Base-by-base conservation (phyloP, 176 grass and related monocot species). In the Lolium rigidum region DNA sequence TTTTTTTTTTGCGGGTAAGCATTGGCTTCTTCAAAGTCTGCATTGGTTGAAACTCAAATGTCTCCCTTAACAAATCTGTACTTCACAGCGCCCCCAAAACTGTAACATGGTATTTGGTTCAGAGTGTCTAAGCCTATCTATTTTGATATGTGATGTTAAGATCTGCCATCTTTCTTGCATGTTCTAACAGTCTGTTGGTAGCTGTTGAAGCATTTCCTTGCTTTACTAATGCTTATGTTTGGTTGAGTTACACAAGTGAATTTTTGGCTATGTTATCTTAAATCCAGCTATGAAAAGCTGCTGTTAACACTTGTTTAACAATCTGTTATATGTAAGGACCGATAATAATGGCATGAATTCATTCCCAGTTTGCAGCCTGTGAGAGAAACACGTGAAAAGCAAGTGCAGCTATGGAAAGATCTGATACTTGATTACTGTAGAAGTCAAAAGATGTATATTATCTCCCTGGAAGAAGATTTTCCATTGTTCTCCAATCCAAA, bases 371-470 rank as follows among this genome's bases (percentile, higher is more conserved):
- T 99, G 79, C 97, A 99, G 92, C 94, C 92, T 66, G 92, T 92
- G 69, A 90, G 92, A 56, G 97, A 95, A 80, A 94, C 94, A 39
- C 84, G 86, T 26, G 90, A 99, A 67, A 99, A 96, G 22, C 94
- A 99, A 91, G 92, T 99, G 82, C 94, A 93, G 77, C 73, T 99
- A 66, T 99, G 97, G 97, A 94, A 96, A 90, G 88, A 99, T 85
- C 65, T 99, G 60, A 94, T 99, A 82, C 90, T 99, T 60, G 94
- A 90, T 78, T 94, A 95, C 35, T 93, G 97, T 90, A 91, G 80
- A 99, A 94, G 84, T 82, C 92, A 94, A 88, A 94, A 94, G 77
- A 90, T 91, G 78, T 92, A 96, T 84, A 74, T 91, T 66, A 90
- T 96, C 26, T 90, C 86, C 26, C 86, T 94, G 22, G 92, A 99